These are phyloP conservation scores for Coemansia guatemalensis DNA, from an alignment of 192 early-diverging fungal species.

Conservation along the genomic window DNA sequence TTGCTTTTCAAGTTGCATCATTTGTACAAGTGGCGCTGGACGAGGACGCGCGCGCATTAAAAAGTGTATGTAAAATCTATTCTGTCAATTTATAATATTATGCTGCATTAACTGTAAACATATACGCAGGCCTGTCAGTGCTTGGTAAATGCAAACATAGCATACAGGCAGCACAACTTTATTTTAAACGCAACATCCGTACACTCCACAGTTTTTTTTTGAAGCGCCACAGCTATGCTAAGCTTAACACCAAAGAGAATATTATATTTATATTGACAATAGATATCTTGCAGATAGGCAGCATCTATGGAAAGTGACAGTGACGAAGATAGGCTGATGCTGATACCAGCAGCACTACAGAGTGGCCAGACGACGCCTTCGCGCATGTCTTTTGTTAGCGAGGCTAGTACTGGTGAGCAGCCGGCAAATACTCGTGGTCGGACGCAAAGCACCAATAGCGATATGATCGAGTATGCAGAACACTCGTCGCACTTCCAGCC, in stretches of 20 bases:
- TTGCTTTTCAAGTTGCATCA: too few relatives aligned
- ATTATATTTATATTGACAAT: background rate
- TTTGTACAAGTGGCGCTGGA: too few relatives aligned
- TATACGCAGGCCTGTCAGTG: background rate
- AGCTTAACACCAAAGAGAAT: too few relatives aligned
- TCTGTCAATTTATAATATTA: too few relatives aligned
- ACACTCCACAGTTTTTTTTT: too few relatives aligned
- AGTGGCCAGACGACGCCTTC: constrained; percentile 38
- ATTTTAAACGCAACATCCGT: background rate
- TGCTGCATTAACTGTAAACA: too few relatives aligned
- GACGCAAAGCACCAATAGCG: background rate
- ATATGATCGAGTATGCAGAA: background rate
- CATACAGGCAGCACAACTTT: background rate
- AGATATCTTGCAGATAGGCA: background rate
- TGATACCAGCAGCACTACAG: constrained; percentile 44
- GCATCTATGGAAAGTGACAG: constrained; percentile 1
- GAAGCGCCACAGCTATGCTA: too few relatives aligned
- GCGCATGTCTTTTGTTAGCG: constrained; percentile 17
- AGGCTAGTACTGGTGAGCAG: background rate
- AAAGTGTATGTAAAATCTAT: too few relatives aligned
- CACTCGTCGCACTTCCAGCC: constrained; percentile 9
- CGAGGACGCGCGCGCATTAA: too few relatives aligned
- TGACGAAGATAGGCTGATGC: constrained; percentile 8
- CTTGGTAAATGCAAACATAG: background rate
- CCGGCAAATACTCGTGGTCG: too few relatives aligned